phyloP scores from a whole-genome alignment of 129 eudicot species.

The Flaveria ramosissima region DNA sequence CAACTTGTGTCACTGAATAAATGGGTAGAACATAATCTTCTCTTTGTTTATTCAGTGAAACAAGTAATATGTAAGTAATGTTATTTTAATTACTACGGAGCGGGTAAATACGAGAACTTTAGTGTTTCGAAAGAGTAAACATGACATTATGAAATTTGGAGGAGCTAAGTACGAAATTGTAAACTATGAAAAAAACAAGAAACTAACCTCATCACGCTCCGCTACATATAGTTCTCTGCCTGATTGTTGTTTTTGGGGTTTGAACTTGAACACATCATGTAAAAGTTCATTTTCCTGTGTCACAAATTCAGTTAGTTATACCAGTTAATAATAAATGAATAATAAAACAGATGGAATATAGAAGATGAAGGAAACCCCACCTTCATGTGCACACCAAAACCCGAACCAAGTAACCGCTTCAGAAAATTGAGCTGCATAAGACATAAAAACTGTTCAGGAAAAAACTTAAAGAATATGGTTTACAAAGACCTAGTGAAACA shows the following conservation, averaged over 20 bases:
- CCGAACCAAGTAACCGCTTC: conserved; percentile 50
- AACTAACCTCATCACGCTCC: conserved; percentile 58
- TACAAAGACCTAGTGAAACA: background rate
- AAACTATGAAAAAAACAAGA: background rate
- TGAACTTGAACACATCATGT: conserved; percentile 52
- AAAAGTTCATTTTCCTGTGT: conserved; percentile 55
- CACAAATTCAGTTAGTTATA: conserved; percentile 17
- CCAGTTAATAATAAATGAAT: background rate
- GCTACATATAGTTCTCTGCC: conserved; percentile 39
- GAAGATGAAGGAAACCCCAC: conserved; percentile 31
- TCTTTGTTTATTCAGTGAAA: background rate
- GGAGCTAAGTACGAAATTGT: background rate
- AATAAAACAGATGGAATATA: background rate
- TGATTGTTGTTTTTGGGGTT: conserved; percentile 31
- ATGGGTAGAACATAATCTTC: background rate
- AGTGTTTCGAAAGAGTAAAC: background rate
- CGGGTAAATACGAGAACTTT: background rate
- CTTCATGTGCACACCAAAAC: conserved; percentile 56
- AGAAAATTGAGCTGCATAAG: conserved; percentile 47
- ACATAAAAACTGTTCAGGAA: background rate
- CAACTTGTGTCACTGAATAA: background rate
- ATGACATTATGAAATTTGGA: background rate
- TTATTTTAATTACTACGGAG: background rate
- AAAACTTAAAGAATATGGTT: background rate
- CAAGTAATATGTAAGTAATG: background rate